These are phyloP conservation scores for Penicillium sp. DNA, from an alignment of 2,329 filamentous ascomycete genomes.

Conservation along the genomic window DNA sequence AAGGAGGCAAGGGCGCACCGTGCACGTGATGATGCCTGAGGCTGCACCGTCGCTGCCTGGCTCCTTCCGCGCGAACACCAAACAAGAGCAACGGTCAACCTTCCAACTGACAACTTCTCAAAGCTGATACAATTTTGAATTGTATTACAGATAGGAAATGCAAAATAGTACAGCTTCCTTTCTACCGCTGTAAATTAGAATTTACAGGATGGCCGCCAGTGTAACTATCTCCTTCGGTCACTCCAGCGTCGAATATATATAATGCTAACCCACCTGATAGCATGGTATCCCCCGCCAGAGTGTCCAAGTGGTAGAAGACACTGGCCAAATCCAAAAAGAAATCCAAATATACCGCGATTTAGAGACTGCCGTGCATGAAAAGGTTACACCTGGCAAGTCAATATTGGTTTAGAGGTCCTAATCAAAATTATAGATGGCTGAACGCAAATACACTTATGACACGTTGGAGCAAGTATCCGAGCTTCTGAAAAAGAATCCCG, in stretches of 20 bases:
- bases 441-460: constrained; percentile 39
- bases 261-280: constrained; percentile 47
- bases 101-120: not conserved
- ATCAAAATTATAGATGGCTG: constrained; percentile 30
- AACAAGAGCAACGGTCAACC: not conserved
- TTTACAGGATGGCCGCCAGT: constrained; percentile 14
- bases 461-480: constrained; percentile 43
- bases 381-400: constrained; percentile 36
- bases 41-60: constrained; percentile 2
- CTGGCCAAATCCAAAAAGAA: constrained; percentile 66
- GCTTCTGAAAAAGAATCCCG: constrained; percentile 43
- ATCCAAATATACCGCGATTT: constrained; percentile 72
- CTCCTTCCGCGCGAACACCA: not conserved
- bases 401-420: not conserved
- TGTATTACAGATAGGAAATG: not conserved
- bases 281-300: constrained; percentile 76
- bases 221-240: constrained; percentile 2
- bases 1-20: constrained; percentile 9
- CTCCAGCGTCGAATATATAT: not conserved
- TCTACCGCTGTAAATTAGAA: not conserved
- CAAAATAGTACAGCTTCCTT: not conserved
- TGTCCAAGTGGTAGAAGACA: constrained; percentile 65
- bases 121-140: too few relatives aligned
- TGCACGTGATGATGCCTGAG: constrained; percentile 12
- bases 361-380: constrained; percentile 63